Base-by-base conservation (phyloP, 805 yeast species). In the Zygosaccharomyces pseudorouxii region DNA sequence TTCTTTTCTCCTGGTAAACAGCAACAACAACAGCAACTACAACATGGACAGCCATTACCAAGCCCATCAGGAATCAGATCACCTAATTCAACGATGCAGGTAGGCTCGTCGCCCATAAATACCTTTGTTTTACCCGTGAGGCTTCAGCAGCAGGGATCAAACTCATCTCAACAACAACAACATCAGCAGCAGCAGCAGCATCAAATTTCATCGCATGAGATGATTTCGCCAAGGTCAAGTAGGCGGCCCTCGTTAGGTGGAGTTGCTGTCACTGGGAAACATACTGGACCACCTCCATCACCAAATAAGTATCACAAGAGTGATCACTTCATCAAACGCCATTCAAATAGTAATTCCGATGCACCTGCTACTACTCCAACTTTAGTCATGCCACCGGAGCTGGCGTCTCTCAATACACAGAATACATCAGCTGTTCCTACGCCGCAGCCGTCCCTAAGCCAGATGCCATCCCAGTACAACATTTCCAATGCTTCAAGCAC, bases 371-470 rank as follows among this genome's bases (percentile, higher is more conserved):
- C 50, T 4, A 56, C 60, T 4, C 62, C 62, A 12, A 56, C 63
- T 5, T 48, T 59, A 20, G 58, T 59, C 18, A 48, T 59, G 50
- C 60, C 62, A n/a, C 62, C 63, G 5, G 59, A 59, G 23, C 40
- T 59, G 42, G 62, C 62, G 18, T 57, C 60, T 14, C 41, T 56
- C 35, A 59, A 51, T 38, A 54, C 60, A 4, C 58, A 52, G 20
- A 59, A 56, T 20, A 55, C 63, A 6, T 56, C 63, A 8, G 52
- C 49, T 16, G 52, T 54, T 8, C 47, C 55, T 5, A 46, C 51
- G 4, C 53, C 56, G 3, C 53, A 47, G 31, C 41, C 42, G 11
- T 45, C 43, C 39, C 22, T 50, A 18, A 50, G 37, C 38, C 42
- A 51, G 3, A 33, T 45, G 18, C 49, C 54, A 14, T 35, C 38